Conservation (phyloP, 352 stramenopile species). For the Globisporangium iwayamae region DNA sequence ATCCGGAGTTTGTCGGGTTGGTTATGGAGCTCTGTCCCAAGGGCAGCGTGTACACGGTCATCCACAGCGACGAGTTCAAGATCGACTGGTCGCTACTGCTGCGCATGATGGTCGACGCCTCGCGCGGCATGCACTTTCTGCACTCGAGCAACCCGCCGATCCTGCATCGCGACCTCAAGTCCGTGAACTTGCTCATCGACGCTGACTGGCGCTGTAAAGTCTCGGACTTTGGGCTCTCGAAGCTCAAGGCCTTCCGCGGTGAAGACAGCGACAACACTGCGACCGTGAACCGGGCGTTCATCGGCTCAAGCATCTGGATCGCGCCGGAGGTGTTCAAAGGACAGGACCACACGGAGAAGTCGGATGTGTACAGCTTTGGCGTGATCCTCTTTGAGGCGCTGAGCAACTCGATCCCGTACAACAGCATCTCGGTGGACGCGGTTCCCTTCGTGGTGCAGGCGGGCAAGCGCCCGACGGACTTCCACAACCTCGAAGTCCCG, state of each 20-base stretch:
- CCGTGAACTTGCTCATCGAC: constrained; percentile 87
- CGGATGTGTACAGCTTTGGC: constrained; percentile 88
- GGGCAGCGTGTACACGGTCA: constrained; percentile 79
- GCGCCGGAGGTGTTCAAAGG: constrained; percentile 88
- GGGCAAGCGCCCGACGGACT: constrained; percentile 77
- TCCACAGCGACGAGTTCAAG: constrained; percentile 71
- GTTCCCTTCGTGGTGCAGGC: constrained; percentile 78
- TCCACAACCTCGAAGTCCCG: constrained; percentile 52
- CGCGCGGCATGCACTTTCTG: constrained; percentile 88
- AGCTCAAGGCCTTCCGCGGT: constrained; percentile 71
- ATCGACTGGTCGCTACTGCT: constrained; percentile 86
- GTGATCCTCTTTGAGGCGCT: constrained; percentile 78
- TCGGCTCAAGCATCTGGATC: constrained; percentile 90
- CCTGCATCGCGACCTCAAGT: constrained; percentile 89
- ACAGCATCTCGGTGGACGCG: constrained; percentile 76
- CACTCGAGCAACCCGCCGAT: constrained; percentile 87
- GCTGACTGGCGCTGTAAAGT: constrained; percentile 88
- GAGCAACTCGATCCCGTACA: constrained; percentile 61
- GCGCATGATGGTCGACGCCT: constrained; percentile 86
- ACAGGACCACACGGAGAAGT: constrained; percentile 82
- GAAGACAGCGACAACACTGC: constrained; percentile 42
- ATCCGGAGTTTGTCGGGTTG: constrained; percentile 80
- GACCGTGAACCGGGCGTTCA: constrained; percentile 46
- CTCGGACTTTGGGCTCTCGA: constrained; percentile 86
- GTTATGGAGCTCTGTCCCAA: constrained; percentile 89